Percentiles rank a stretch among this genome's conserved stretches.
Conservation (phyloP, 2,329 filamentous ascomycete species). For the Colletotrichum theobromicola region DNA sequence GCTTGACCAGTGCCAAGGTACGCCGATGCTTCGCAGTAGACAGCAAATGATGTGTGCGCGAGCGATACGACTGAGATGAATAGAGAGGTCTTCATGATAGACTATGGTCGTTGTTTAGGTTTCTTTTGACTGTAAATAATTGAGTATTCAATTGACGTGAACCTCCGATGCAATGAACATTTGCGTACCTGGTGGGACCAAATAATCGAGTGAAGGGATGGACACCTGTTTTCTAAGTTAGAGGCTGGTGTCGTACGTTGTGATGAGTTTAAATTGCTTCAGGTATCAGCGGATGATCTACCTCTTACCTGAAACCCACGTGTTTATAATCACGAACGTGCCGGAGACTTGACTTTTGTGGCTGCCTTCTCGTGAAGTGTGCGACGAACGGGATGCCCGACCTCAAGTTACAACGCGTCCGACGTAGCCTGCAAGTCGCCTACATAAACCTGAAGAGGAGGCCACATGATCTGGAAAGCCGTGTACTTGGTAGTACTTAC, state of each 20-base stretch:
- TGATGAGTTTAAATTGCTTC: neutral
- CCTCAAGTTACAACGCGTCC: neutral
- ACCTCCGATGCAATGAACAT: too few relatives aligned
- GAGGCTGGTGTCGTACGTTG: neutral
- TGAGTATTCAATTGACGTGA: too few relatives aligned
- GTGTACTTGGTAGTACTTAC: neutral
- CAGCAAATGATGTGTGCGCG: neutral
- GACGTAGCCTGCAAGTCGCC: neutral
- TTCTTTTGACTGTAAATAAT: neutral
- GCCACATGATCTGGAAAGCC: neutral
- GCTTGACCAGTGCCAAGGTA: neutral
- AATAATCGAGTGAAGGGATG: fast-evolving
- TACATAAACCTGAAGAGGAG: neutral
- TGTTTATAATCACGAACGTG: neutral
- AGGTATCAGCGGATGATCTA: neutral
- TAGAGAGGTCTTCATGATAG: neutral
- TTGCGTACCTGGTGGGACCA: neutral
- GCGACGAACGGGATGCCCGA: neutral
- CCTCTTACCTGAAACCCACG: fast-evolving
- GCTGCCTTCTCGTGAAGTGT: neutral
- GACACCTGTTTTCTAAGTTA: neutral
- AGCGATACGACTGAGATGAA: neutral
- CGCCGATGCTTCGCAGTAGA: slow-evolving; percentile 4
- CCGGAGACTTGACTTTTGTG: neutral
- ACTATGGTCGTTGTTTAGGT: neutral